Evolutionary conservation across 1,284 basidiomycete species (phyloP), one percentile per base, ranked within the genome.

Genomic region (Pholiota adiposa): DNA sequence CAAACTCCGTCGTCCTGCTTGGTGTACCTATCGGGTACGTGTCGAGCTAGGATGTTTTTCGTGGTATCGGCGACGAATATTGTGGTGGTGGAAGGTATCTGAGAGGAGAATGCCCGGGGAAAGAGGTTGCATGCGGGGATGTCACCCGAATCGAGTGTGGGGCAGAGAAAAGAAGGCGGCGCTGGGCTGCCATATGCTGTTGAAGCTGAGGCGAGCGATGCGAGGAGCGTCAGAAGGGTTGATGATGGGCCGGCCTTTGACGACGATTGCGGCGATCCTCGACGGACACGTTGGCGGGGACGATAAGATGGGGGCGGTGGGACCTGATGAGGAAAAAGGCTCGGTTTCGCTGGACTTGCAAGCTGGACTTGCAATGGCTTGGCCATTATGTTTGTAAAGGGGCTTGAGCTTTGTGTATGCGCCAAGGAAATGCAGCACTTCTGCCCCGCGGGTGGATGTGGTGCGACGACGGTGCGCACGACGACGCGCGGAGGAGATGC

Each of bases 161-260:
- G 88, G 62, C 86, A 90, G 51, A 89, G 80, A 64, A 90, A 89
- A 49, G 79, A 66, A 16, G 82, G 85, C 7, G 87, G 83, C 19
- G 79, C 61, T 0, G 87, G 86, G 59, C 76, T 77, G 40, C 77
- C 83, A 65, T 81, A 69, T 33, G 72, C 82, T 18, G 77, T 64
- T 27, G 78, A 68, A 14, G 81, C 73, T 7, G 82, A 74, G 3
- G 82, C 82, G 63, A 88, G 73, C 66, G 84, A 75, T 14, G 85
- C 84, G 44, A 89, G 77, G 56, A 85, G 68, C 2, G 85, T 78
- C 60, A 88, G 76, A 60, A 86, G 63, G 38, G 77, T 73, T 0
- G 81, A 71, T 33, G 84, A 86, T 46, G 82, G 82, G n/a, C 3
- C 56, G 46, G 59, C 62, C 18, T 63, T 60, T 19, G 62, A 57